Conservation (phyloP, 805 yeast genomes). For the Candida palmyrensis region DNA sequence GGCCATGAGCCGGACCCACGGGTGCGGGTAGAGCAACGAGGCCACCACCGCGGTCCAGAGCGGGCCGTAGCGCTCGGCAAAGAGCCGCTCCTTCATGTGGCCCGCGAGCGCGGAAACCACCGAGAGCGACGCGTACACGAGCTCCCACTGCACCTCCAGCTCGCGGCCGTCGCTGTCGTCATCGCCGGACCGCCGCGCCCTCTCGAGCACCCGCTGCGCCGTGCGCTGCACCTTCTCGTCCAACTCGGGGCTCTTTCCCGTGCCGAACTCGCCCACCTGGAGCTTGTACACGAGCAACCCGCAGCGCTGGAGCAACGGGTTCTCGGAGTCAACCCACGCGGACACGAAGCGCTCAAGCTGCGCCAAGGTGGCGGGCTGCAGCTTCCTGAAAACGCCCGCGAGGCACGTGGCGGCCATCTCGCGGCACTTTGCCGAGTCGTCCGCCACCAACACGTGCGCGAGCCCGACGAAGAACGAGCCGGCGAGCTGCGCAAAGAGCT, state of each 20-base stretch:
- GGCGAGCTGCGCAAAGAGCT: conserved; percentile 54
- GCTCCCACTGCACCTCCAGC: conserved; percentile 64
- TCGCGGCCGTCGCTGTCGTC: conserved; percentile 26
- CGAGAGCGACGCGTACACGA: conserved; percentile 61
- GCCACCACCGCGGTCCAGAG: conserved; percentile 52
- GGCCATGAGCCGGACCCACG: conserved; percentile 79
- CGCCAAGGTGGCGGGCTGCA: conserved; percentile 30
- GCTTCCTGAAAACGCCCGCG: conserved; percentile 46
- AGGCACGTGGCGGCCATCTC: conserved; percentile 73
- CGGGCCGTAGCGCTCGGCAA: conserved; percentile 21
- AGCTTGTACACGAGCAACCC: conserved; percentile 70
- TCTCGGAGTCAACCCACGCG: conserved; percentile 63
- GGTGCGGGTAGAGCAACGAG: conserved; percentile 74
- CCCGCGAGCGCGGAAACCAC: conserved; percentile 42
- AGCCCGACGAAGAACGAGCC: conserved; percentile 80
- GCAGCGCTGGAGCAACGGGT: conserved; percentile 55
- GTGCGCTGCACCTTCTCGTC: conserved; percentile 31
- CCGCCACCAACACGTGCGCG: conserved; percentile 72
- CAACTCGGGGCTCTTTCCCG: conserved; percentile 30
- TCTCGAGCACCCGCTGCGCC: conserved; percentile 19
- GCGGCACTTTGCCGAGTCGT: conserved; percentile 72
- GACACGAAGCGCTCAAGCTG: conserved; percentile 37
- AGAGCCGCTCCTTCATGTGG: conserved; percentile 26
- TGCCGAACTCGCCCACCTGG: conserved; percentile 46
- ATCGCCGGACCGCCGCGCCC: conserved; percentile 29